Conservation (phyloP, 306 rosid species). For the Quercus wislizeni region DNA sequence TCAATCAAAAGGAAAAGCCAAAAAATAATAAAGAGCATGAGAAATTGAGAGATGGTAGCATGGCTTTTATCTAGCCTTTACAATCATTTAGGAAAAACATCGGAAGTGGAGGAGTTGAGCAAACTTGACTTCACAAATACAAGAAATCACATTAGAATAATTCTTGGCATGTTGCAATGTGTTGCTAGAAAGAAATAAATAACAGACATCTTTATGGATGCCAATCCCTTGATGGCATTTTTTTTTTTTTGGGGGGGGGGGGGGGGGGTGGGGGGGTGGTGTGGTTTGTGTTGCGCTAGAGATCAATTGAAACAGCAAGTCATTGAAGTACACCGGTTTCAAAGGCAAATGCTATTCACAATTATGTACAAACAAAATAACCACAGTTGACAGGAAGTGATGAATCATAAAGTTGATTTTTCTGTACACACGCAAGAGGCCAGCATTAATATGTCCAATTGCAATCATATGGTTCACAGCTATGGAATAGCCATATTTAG, state of each 20-base stretch:
- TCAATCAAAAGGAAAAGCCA: no score
- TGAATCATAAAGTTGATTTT: slow-evolving; percentile 1
- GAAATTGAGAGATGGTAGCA: not conserved
- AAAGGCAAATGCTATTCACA: slow-evolving; percentile 43
- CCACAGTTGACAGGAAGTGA: slow-evolving; percentile 1
- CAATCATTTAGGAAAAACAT: not conserved
- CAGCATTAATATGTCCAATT: slow-evolving; percentile 10
- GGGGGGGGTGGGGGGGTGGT: no score
- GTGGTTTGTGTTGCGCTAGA: no score
- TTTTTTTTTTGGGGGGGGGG: no score
- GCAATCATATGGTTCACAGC: slow-evolving; percentile 1
- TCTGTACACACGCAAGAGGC: not conserved
- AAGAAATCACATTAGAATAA: no score
- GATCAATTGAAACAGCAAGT: not conserved
- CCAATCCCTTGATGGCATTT: not conserved
- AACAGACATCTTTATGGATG: not conserved
- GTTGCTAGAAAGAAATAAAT: not conserved
- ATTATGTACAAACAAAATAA: slow-evolving; percentile 28
- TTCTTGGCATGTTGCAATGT: not conserved
- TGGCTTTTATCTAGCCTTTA: slow-evolving; percentile 12
- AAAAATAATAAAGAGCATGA: not conserved
- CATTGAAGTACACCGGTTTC: not conserved
- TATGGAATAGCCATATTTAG: slow-evolving; percentile 28
- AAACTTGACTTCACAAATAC: no score
- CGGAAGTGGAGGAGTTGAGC: slow-evolving; percentile 1